Conservation (phyloP, 2,329 filamentous ascomycete species). For the Endothia cerciana region DNA sequence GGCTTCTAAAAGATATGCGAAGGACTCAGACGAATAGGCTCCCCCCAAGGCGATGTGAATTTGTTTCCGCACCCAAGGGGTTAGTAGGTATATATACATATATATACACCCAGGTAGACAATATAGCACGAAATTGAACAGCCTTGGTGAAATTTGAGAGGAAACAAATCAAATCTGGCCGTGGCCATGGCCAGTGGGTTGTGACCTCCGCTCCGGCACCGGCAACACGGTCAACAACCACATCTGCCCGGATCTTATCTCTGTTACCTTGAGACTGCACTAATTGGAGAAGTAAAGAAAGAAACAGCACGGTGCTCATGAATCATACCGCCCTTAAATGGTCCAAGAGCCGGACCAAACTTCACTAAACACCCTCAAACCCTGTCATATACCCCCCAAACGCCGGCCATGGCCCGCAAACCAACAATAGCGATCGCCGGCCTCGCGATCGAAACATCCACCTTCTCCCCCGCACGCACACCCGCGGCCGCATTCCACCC, state of each 20-base stretch:
- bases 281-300: not conserved
- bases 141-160: not conserved
- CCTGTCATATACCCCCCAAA: not conserved
- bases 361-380: not conserved
- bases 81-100: not conserved
- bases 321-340: no score
- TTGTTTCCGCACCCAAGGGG: no score
- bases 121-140: not conserved
- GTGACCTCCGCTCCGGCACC: not conserved
- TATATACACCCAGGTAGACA: no score
- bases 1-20: no score
- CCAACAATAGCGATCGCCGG: constrained; percentile 56
- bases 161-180: not conserved
- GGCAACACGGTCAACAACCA: not conserved
- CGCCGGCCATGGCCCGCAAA: constrained; percentile 9
- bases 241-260: not conserved
- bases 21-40: no score
- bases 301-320: not conserved
- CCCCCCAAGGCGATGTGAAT: no score
- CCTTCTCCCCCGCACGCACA: constrained; percentile 55
- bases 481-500: constrained; percentile 53
- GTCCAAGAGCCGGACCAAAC: no score
- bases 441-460: constrained; percentile 58
- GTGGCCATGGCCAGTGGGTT: not conserved
- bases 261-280: not conserved